Evolutionary conservation across 2,329 filamentous ascomycete species (phyloP).

Genomic region (Neophaeococcomyces mojaviensis): DNA sequence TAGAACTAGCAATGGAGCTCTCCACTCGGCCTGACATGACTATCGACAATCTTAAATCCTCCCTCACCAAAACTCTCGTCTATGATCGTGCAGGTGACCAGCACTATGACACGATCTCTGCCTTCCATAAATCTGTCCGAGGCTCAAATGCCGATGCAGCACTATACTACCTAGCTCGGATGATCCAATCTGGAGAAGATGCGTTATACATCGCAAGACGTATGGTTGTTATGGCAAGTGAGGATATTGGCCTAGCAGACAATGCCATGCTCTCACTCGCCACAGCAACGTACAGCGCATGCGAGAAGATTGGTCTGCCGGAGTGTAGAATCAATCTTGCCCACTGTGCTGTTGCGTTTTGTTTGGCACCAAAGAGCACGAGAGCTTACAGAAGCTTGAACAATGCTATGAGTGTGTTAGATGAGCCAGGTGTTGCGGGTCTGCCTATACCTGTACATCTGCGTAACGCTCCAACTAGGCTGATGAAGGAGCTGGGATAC

Average conservation of each 20-base stretch:
- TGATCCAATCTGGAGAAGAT: conserved; percentile 93
- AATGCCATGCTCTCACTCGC: conserved; percentile 75
- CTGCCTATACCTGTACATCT: conserved; percentile 81
- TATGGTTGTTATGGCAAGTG: conserved; percentile 88
- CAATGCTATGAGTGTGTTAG: conserved; percentile 68
- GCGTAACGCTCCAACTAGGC: conserved; percentile 79
- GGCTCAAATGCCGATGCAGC: conserved; percentile 80
- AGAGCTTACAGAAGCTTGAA: conserved; percentile 74
- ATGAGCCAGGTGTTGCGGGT: conserved; percentile 71
- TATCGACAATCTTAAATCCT: conserved; percentile 67
- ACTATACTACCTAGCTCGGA: conserved; percentile 88
- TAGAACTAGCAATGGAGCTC: conserved; percentile 73
- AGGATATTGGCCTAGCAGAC: conserved; percentile 88
- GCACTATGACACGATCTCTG: conserved; percentile 95
- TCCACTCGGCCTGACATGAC: conserved; percentile 59
- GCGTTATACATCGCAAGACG: conserved; percentile 85
- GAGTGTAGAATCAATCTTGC: conserved; percentile 89
- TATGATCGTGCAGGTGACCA: conserved; percentile 94
- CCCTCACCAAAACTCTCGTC: conserved; percentile 83
- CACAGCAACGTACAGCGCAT: conserved; percentile 76
- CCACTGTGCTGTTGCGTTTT: conserved; percentile 75
- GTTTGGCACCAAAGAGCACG: conserved; percentile 77
- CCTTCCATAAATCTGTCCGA: conserved; percentile 91
- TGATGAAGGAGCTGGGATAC: conserved; percentile 91
- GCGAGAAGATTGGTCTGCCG: conserved; percentile 89